Conservation (phyloP, 352 stramenopile genomes). For the Phytophthora macrochlamydospora region DNA sequence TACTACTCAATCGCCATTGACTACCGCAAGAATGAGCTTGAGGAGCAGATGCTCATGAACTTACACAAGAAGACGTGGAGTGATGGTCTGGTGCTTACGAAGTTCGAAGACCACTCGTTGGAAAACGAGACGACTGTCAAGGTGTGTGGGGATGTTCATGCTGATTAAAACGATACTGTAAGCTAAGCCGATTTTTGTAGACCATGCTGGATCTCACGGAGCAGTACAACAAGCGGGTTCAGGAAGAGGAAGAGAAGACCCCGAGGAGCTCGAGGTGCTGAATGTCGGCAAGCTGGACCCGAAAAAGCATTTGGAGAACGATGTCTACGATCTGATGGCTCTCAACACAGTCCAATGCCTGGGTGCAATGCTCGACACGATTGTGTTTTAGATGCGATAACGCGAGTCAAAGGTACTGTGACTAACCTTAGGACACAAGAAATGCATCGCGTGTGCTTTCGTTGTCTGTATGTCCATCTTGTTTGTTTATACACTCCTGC, state of each 20-base stretch:
- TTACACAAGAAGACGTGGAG: constrained; percentile 99
- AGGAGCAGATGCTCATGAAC: constrained; percentile 99
- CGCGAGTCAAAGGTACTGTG: constrained; percentile 8
- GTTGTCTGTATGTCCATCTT: constrained; percentile 6
- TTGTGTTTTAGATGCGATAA: constrained; percentile 93
- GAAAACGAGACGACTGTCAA: constrained; percentile 94
- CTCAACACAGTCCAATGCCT: constrained; percentile 99
- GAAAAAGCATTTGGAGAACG: constrained; percentile 94
- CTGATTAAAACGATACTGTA: too few relatives aligned
- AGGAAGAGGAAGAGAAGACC: constrained; percentile 98
- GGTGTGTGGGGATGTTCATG: constrained; percentile 20
- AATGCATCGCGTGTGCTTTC: constrained; percentile 25
- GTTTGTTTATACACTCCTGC: constrained; percentile 20
- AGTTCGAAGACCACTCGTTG: constrained; percentile 96
- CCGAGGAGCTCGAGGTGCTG: constrained; percentile 96
- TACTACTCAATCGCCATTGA: constrained; percentile 99
- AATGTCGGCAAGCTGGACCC: constrained; percentile 98
- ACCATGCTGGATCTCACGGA: constrained; percentile 95
- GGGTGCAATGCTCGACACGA: constrained; percentile 98
- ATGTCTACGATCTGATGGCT: constrained; percentile 97
- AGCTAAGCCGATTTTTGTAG: constrained; percentile 16
- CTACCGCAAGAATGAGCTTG: constrained; percentile 99
- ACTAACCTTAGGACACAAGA: constrained; percentile 17
- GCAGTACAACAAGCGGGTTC: constrained; percentile 96
- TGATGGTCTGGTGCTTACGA: constrained; percentile 92